These are phyloP conservation scores for Heliamphora pulchella DNA, from an alignment of 179 eudicot genomes.

Conservation along the genomic window DNA sequence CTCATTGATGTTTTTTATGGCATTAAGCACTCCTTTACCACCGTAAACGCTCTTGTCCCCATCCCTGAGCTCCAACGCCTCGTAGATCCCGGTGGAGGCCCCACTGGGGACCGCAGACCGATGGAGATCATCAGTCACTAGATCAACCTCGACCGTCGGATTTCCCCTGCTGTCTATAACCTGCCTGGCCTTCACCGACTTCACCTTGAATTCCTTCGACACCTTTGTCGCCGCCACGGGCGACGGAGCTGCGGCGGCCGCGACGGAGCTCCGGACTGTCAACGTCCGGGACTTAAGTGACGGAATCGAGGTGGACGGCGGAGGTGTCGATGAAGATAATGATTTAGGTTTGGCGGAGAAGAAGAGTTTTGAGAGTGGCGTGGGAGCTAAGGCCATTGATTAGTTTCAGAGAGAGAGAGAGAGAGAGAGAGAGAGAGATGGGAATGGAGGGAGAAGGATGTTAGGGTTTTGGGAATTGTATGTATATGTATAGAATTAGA, in stretches of 20 bases:
- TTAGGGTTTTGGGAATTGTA: not conserved
- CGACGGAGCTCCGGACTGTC: slow-evolving; percentile 31
- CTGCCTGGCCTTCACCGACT: slow-evolving; percentile 34
- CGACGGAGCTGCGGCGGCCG: slow-evolving; percentile 22
- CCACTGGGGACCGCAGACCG: slow-evolving; percentile 96
- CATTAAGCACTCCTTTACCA: slow-evolving; percentile 84
- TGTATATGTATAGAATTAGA: not conserved
- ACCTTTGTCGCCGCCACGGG: slow-evolving; percentile 23
- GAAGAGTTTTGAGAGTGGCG: slow-evolving; percentile 58
- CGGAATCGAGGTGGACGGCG: slow-evolving; percentile 18
- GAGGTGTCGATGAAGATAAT: slow-evolving; percentile 18
- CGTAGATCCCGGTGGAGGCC: slow-evolving; percentile 94
- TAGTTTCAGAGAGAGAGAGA: not conserved
- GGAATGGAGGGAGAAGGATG: not conserved
- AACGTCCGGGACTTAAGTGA: slow-evolving; percentile 32
- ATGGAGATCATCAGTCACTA: slow-evolving; percentile 57
- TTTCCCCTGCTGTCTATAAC: slow-evolving; percentile 56
- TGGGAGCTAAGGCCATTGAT: slow-evolving; percentile 31
- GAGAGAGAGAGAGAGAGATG: slow-evolving; percentile 13
- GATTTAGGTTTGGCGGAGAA: slow-evolving; percentile 40
- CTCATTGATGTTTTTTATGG: slow-evolving; percentile 64
- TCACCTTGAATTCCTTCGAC: slow-evolving; percentile 27
- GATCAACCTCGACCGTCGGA: slow-evolving; percentile 94
- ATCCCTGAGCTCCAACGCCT: slow-evolving; percentile 90
- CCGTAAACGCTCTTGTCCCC: slow-evolving; percentile 77